A percentile compares a stretch with the other conserved stretches of the same genome.
Conservation (phyloP, 768 basidiomycete genomes). For the Pleurotus citrinopileatus region DNA sequence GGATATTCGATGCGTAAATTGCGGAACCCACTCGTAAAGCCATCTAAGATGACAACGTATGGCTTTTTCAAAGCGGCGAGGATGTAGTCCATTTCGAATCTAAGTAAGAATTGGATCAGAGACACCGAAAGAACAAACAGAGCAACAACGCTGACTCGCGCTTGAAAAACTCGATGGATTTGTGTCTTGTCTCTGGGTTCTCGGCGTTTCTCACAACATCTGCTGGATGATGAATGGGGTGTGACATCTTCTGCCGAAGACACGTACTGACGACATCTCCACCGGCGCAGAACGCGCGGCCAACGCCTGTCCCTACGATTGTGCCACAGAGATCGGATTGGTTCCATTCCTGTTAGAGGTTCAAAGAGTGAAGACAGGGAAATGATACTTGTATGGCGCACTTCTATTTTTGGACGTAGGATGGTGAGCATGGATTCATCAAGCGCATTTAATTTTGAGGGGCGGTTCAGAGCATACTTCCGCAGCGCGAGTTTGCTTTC, state of each 20-base stretch:
- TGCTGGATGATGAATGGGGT: constrained; percentile 22
- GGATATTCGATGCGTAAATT: constrained; percentile 12
- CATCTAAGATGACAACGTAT: constrained; percentile 90
- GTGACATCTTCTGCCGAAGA: constrained; percentile 1
- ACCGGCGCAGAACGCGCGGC: constrained; percentile 88
- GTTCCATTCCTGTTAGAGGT: constrained; percentile 64
- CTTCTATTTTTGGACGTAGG: constrained; percentile 75
- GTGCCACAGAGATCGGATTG: constrained; percentile 66
- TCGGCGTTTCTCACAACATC: constrained; percentile 55
- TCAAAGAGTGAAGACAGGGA: constrained; percentile 12
- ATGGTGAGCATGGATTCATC: constrained; percentile 73
- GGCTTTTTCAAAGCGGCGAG: constrained; percentile 74
- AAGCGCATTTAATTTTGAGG: constrained; percentile 78
- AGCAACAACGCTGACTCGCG: constrained; percentile 61
- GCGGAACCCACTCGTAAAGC: constrained; percentile 74
- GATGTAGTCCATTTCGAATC: constrained; percentile 79
- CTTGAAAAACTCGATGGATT: constrained; percentile 87
- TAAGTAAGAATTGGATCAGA: constrained; percentile 26
- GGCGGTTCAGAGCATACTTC: constrained; percentile 77
- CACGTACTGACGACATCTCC: constrained; percentile 88
- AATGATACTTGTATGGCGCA: constrained; percentile 21
- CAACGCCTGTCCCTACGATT: constrained; percentile 69
- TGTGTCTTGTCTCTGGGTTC: constrained; percentile 46
- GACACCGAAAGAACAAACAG: constrained; percentile 13
- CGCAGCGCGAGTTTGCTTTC: constrained; percentile 63